Evolutionary conservation across 345 rosid species (phyloP), one percentile per base, ranked within the genome.

Genomic region (Ricinus communis): DNA sequence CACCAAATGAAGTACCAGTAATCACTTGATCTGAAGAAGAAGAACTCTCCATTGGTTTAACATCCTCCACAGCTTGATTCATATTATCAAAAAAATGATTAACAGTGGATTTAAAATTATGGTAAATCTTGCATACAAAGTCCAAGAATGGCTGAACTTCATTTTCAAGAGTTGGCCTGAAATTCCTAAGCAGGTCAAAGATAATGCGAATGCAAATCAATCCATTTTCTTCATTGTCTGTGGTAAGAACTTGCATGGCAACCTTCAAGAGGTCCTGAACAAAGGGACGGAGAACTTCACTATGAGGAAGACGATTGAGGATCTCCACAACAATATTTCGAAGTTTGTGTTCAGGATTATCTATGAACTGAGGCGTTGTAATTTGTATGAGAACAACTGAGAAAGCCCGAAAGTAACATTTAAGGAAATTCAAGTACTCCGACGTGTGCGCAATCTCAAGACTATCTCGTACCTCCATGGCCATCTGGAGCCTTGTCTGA

Each of bases 361-460:
- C 99, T 10, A 77, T 55, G 27, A 87, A 90, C 21, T 96, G 98
- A 0, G 99, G 96, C 72, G 86, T 88, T 0, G 99, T 93, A 64
- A 87, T 82, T 77, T 93, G 87, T 66, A 84, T 71, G 46, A 96
- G 90, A 63, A 96, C 80, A 8, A 83, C 74, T 8, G 98, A 96
- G 83, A 91, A 96, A 7, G 99, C 98, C 60, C 85, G 85, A 73
- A 96, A 96, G 87, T 96, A 96, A 71, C 97, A 91, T 82, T 84
- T 96, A 15, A 96, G 84, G 73, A 96, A 96, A 79, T 96, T 96
- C 79, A 89, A 83, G 76, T 96, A 96, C 83, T 91, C 99, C 0
- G 99, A 91, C 0, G 99, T 91, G 76, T 96, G 97, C 0, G 97
- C 98, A 70, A 96, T 96, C 93, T 96, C 99, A 14, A 96, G 80